Conservation (phyloP, 257 asterid genomes). For the Oldenlandia corymbosa region DNA sequence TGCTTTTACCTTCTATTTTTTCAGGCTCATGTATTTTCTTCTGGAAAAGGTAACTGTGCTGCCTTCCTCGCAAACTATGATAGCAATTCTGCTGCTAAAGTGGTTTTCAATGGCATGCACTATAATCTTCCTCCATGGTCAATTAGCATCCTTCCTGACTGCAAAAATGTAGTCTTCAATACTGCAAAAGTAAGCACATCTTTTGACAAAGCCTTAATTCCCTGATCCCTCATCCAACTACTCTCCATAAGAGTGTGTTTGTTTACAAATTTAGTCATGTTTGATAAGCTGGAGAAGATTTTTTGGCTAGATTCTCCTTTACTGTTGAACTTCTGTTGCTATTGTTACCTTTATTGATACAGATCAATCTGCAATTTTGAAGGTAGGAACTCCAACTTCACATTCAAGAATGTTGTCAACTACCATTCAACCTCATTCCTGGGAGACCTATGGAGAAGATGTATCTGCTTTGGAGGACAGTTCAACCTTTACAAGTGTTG, state of each 20-base stretch:
- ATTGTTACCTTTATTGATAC: neutral
- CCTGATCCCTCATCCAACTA: neutral
- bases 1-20: neutral
- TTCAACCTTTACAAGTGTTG: constrained; percentile 34
- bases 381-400: constrained; percentile 50
- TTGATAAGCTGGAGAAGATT: neutral
- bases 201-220: neutral
- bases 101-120: constrained; percentile 41
- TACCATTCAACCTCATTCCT: constrained; percentile 32
- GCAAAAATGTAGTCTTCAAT: constrained; percentile 51
- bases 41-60: constrained; percentile 44
- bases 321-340: too few relatives aligned
- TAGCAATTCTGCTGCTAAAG: constrained; percentile 34
- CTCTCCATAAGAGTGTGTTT: neutral
- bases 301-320: neutral
- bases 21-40: constrained; percentile 49
- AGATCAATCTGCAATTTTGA: constrained; percentile 3
- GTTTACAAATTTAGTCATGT: neutral
- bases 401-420: constrained; percentile 33
- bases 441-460: constrained; percentile 57
- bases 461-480: constrained; percentile 30
- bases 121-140: constrained; percentile 73
- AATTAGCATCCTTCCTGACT: constrained; percentile 67
- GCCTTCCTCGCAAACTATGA: constrained; percentile 60
- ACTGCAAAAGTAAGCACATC: constrained; percentile 45